Conservation (phyloP, 2,329 filamentous ascomycete genomes). For the Phaeosphaeriaceae sp. region DNA sequence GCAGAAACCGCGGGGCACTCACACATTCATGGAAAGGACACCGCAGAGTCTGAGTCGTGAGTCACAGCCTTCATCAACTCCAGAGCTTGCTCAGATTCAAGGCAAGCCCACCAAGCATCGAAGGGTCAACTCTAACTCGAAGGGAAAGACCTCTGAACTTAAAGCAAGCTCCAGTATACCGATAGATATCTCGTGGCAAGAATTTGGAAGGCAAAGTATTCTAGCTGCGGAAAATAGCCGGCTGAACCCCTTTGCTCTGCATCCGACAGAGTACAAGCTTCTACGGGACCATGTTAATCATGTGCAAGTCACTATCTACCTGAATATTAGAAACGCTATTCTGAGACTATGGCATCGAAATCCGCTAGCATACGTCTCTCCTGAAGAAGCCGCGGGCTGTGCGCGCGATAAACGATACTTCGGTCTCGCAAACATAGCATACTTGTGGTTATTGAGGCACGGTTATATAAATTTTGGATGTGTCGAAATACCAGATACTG, state of each 20-base stretch:
- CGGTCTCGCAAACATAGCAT: constrained; percentile 83
- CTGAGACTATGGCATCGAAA: constrained; percentile 88
- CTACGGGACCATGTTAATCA: constrained; percentile 83
- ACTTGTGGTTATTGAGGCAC: constrained; percentile 87
- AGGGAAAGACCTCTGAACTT: constrained; percentile 33
- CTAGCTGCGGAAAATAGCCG: constrained; percentile 87
- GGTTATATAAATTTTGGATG: constrained; percentile 98
- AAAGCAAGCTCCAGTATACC: constrained; percentile 83
- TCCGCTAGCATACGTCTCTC: constrained; percentile 79
- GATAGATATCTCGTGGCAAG: constrained; percentile 69
- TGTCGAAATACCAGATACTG: constrained; percentile 68
- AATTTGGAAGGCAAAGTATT: constrained; percentile 92
- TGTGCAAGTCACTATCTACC: constrained; percentile 89
- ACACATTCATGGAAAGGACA: constrained; percentile 29
- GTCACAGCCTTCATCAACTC: constrained; percentile 40
- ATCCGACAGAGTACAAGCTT: constrained; percentile 81
- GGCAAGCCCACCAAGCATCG: constrained; percentile 25
- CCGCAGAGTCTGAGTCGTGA: constrained; percentile 29
- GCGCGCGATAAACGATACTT: constrained; percentile 89
- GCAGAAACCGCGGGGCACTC: constrained; percentile 18
- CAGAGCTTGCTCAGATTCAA: constrained; percentile 36
- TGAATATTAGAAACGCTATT: constrained; percentile 96
- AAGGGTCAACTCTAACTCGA: constrained; percentile 26
- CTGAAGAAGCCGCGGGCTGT: constrained; percentile 88
- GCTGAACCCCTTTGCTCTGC: constrained; percentile 86